Evolutionary conservation across 208 protist genomes (phyloP).

Genomic region (Crithidia sp.): DNA sequence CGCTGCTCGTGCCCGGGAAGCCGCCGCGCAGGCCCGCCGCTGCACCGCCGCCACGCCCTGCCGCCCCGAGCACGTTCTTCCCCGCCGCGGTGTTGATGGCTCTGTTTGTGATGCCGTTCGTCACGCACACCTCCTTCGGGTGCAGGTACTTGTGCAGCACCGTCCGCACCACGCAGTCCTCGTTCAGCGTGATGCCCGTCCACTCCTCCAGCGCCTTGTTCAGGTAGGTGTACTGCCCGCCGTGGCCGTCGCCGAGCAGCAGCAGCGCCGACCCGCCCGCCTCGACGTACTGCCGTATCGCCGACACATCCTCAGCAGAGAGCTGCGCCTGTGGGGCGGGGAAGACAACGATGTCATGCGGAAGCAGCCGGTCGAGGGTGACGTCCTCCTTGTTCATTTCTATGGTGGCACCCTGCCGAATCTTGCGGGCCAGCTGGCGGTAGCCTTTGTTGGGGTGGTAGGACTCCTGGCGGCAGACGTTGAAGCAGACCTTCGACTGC

Average conservation of each 20-base stretch:
- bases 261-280: conserved; percentile 92
- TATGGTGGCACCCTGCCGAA: conserved; percentile 74
- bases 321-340: conserved; percentile 77
- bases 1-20: conserved; percentile 19
- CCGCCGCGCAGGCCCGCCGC: conserved; percentile 6
- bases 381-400: conserved; percentile 93
- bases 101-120: conserved; percentile 95
- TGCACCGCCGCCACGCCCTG: background rate
- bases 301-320: conserved; percentile 75
- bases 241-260: conserved; percentile 93
- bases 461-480: conserved; percentile 88
- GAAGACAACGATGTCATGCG: conserved; percentile 85
- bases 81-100: conserved; percentile 93
- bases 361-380: conserved; percentile 71
- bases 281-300: conserved; percentile 87
- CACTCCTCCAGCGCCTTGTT: conserved; percentile 84
- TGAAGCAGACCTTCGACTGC: conserved; percentile 84
- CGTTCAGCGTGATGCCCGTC: conserved; percentile 93
- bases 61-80: conserved; percentile 77
- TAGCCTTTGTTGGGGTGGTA: conserved; percentile 91
- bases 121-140: conserved; percentile 95
- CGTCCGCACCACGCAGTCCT: conserved; percentile 94
- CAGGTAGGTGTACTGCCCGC: conserved; percentile 82
- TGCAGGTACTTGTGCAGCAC: conserved; percentile 97
- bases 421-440: conserved; percentile 82